Conservation (phyloP, 2,329 filamentous ascomycete genomes). For the Beauveria bassiana region DNA sequence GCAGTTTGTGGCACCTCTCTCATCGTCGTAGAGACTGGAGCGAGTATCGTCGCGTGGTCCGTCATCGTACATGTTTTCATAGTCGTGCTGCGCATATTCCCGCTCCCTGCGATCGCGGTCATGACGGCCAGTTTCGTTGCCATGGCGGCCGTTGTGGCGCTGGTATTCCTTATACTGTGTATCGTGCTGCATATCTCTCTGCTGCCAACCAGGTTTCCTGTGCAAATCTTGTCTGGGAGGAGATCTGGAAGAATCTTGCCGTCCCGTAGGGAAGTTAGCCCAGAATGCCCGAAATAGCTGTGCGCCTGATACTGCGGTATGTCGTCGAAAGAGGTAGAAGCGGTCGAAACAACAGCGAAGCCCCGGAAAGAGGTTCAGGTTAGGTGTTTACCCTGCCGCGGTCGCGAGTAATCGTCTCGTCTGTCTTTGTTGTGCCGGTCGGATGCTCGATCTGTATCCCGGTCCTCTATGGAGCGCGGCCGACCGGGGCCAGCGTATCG, state of each 20-base stretch:
- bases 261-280: constrained; percentile 39
- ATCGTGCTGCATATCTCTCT: constrained; percentile 18
- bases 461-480: constrained; percentile 15
- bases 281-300: constrained; percentile 24
- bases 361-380: constrained; percentile 22
- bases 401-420: constrained; percentile 34
- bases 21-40: constrained; percentile 17
- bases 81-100: background rate
- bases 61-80: constrained; percentile 30
- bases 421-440: constrained; percentile 15
- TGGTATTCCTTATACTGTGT: constrained; percentile 14
- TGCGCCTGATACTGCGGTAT: background rate
- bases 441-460: constrained; percentile 14
- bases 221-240: constrained; percentile 31
- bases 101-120: constrained; percentile 14
- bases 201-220: constrained; percentile 25
- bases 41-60: constrained; percentile 23
- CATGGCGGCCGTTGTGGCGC: constrained; percentile 16
- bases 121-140: background rate
- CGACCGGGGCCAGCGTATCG: constrained; percentile 24
- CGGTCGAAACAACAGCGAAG: background rate
- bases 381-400: constrained; percentile 43
- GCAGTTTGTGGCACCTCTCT: constrained; percentile 10
- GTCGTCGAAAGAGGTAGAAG: background rate
- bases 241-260: constrained; percentile 36